These are phyloP conservation scores for Pterocarpus santalinus DNA, from an alignment of 306 rosid genomes.

Conservation along the genomic window DNA sequence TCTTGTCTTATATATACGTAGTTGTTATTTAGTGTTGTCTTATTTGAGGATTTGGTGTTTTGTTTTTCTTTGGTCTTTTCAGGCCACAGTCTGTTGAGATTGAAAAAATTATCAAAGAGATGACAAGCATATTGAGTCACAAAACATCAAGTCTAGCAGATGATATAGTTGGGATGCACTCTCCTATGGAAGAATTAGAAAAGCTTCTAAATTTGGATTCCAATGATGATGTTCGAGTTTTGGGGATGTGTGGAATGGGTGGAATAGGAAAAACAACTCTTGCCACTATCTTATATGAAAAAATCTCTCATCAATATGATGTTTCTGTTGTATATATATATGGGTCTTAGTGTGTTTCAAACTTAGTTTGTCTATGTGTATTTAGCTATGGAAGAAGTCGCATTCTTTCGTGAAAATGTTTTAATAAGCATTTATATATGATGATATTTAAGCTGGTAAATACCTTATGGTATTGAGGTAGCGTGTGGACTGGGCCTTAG, in stretches of 20 bases:
- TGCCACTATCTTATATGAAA: conserved; percentile 2
- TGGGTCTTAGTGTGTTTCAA: too few relatives aligned
- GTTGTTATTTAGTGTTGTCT: not conserved
- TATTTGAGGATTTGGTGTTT: not conserved
- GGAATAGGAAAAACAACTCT: conserved; percentile 21
- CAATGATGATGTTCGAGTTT: conserved; percentile 4
- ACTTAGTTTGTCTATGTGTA: too few relatives aligned
- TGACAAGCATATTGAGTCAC: not conserved
- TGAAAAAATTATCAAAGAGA: not conserved
- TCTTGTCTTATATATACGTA: not conserved
- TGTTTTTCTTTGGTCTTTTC: not conserved
- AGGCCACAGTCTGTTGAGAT: conserved; percentile 16
- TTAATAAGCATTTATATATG: too few relatives aligned
- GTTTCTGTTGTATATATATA: not conserved
- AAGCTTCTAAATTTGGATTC: not conserved
- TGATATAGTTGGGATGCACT: conserved; percentile 30
- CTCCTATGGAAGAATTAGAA: not conserved
- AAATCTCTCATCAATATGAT: conserved; percentile 22
- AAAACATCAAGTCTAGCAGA: not conserved
- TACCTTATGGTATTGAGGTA: too few relatives aligned
- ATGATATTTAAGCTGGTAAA: too few relatives aligned
- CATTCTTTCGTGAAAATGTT: too few relatives aligned
- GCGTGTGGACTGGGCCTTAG: too few relatives aligned
- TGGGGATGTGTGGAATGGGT: conserved; percentile 34
- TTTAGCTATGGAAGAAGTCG: too few relatives aligned